Evolutionary conservation across 2,329 filamentous ascomycete genomes (phyloP).

Genomic region (Fusarium citri): DNA sequence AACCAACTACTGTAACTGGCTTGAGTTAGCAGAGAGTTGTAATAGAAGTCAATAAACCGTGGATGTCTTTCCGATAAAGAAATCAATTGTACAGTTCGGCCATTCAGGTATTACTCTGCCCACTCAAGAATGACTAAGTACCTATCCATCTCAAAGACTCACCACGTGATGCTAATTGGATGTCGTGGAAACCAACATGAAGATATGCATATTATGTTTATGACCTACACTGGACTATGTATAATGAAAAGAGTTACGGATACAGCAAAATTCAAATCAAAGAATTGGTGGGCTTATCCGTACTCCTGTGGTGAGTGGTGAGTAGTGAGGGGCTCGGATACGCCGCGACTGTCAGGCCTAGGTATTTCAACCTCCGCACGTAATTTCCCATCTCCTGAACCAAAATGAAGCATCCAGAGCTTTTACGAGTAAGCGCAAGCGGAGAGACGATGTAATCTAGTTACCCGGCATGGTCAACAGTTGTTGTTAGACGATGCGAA

Average conservation of each 20-base stretch:
- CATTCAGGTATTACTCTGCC: not conserved
- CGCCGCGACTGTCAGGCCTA: constrained; percentile 1
- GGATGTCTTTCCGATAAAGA: not conserved
- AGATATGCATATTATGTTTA: not conserved
- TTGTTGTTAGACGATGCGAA: not conserved
- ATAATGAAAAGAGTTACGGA: not conserved
- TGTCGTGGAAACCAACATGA: not conserved
- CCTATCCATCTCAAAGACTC: too few species aligned
- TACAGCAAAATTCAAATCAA: not conserved
- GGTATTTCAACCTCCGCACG: constrained; percentile 29
- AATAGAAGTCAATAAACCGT: not conserved
- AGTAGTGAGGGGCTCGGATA: not conserved
- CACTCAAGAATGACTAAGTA: too few species aligned
- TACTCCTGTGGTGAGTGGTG: constrained; percentile 1
- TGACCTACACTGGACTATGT: not conserved
- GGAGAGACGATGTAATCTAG: not conserved
- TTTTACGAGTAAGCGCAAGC: not conserved
- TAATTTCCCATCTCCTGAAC: constrained; percentile 32
- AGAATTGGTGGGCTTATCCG: not conserved
- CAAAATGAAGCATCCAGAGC: not conserved
- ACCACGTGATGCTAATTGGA: not conserved
- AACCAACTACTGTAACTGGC: not conserved
- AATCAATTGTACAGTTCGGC: not conserved
- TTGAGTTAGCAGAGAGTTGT: not conserved
- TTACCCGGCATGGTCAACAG: not conserved